phyloP scores from a whole-genome alignment of 2,329 filamentous ascomycete species.

The Arthrobotrys musiformis region DNA sequence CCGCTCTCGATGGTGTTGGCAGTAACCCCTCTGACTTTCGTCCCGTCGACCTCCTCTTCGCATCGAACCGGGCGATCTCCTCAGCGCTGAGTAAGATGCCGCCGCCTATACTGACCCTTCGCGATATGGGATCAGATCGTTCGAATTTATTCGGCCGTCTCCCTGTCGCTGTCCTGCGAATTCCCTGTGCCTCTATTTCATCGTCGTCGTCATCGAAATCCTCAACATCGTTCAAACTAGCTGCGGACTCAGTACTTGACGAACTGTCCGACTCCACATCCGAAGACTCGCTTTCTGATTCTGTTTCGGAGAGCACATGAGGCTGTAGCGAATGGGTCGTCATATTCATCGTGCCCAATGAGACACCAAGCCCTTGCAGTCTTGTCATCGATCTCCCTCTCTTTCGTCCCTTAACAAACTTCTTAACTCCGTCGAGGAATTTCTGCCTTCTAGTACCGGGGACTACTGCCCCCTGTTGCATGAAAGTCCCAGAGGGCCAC shows the following conservation, averaged over 20 bases:
- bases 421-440: slow-evolving; percentile 56
- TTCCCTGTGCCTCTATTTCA: slow-evolving; percentile 8
- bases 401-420: slow-evolving; percentile 56
- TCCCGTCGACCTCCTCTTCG: slow-evolving; percentile 21
- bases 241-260: slow-evolving; percentile 62
- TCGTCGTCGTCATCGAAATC: slow-evolving; percentile 45
- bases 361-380: slow-evolving; percentile 30
- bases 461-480: slow-evolving; percentile 15
- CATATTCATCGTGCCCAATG: slow-evolving; percentile 65
- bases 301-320: slow-evolving; percentile 68
- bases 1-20: neutral
- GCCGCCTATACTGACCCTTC: slow-evolving; percentile 41
- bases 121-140: slow-evolving; percentile 29
- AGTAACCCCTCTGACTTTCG: neutral
- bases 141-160: slow-evolving; percentile 21
- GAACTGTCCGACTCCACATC: slow-evolving; percentile 60
- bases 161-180: neutral
- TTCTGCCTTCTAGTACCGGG: slow-evolving; percentile 31
- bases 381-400: slow-evolving; percentile 40
- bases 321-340: slow-evolving; percentile 77
- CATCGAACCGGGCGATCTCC: slow-evolving; percentile 39
- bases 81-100: slow-evolving; percentile 1
- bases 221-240: slow-evolving; percentile 64
- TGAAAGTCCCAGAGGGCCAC: slow-evolving; percentile 57
- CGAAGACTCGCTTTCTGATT: slow-evolving; percentile 63